Evolutionary conservation across 202 grass and related monocot genomes (phyloP), one percentile per base, ranked within the genome.

Genomic region (Hordeum pubiflorum): DNA sequence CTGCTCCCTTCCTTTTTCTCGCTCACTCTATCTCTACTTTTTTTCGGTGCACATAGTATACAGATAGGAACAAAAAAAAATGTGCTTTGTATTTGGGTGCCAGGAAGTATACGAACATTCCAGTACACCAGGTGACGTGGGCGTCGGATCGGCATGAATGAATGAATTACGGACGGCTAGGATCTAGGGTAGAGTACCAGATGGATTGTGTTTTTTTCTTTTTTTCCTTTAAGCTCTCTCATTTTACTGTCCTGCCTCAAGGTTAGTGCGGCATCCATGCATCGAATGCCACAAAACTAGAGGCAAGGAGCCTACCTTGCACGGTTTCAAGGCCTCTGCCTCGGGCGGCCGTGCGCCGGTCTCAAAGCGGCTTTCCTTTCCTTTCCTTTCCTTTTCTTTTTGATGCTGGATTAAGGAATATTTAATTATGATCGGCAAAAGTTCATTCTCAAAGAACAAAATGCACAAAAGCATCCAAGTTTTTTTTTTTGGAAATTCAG

Each of bases 311-410:
- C 6, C 40, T 66, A 4, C 5, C 58, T 70, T 83, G 70, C 34
- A 36, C 8, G 69, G 33, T 77, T 82, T 72, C 79, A 56, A 72
- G 79, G 7, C 24, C 46, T 66, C 50, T 29, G 82, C 55, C 40
- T 69, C 18, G 4, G 26, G 69, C 55, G 55, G 13, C 40, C 32
- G 13, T 67, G 43, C 67, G 46, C 46, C 46, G 4, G 21, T 26
- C 33, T 43, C 34, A 65, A 87, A 82, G 74, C 24, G 24, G 1
- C 32, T 80, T 88, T 68, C 11, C 2, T 17, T 50, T 50, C 15
- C 14, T 17, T 50, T 17, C 46, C 23, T 62, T 68, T 27, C 14
- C 18, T 24, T 40, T 80, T 62, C 23, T n/a, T 83, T 88, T 38
- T 72, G 69, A 18, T 64, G 75, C 61, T 72, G 14, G 41, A 50